Conservation (phyloP, 2,329 filamentous ascomycete species). For the Penicillium sp. region DNA sequence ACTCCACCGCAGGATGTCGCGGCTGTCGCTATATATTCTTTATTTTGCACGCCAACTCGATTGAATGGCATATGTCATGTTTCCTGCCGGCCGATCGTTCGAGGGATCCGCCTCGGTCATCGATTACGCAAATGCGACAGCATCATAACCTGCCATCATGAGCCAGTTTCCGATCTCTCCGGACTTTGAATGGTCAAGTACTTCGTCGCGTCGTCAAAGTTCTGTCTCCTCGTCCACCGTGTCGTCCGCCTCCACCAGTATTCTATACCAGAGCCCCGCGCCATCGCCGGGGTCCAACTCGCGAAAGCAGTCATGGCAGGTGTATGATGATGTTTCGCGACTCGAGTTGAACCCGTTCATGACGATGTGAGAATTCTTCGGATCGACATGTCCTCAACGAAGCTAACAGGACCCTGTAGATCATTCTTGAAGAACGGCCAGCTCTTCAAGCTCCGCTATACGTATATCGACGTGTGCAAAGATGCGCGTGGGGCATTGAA, state of each 20-base stretch:
- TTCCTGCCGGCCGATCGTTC: slow-evolving; percentile 9
- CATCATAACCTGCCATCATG: slow-evolving; percentile 9
- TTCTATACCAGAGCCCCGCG: slow-evolving; percentile 27
- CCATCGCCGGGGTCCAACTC: slow-evolving; percentile 23
- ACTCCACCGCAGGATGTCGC: not conserved
- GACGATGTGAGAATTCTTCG: slow-evolving; percentile 27
- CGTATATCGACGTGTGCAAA: slow-evolving; percentile 38
- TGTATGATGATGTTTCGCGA: slow-evolving; percentile 30
- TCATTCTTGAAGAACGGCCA: slow-evolving; percentile 37
- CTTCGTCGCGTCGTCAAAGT: slow-evolving; percentile 22
- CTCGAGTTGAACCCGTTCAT: slow-evolving; percentile 29
- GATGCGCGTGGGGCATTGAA: slow-evolving; percentile 33
- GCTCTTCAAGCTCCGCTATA: slow-evolving; percentile 39
- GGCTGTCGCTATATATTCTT: not conserved
- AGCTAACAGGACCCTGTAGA: too few relatives aligned
- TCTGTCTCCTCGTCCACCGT: slow-evolving; percentile 27
- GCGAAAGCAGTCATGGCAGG: slow-evolving; percentile 28
- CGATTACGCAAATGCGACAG: slow-evolving; percentile 5
- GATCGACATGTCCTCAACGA: too few relatives aligned
- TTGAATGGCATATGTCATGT: slow-evolving; percentile 5
- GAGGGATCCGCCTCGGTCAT: slow-evolving; percentile 7
- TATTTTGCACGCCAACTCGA: not conserved
- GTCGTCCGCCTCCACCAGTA: slow-evolving; percentile 30
- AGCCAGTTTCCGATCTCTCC: slow-evolving; percentile 11
- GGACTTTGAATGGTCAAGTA: slow-evolving; percentile 31